A percentile compares a stretch with the other conserved stretches of the same genome.
Conservation (phyloP, 345 rosid species). For the Tarenaya hassleriana region DNA sequence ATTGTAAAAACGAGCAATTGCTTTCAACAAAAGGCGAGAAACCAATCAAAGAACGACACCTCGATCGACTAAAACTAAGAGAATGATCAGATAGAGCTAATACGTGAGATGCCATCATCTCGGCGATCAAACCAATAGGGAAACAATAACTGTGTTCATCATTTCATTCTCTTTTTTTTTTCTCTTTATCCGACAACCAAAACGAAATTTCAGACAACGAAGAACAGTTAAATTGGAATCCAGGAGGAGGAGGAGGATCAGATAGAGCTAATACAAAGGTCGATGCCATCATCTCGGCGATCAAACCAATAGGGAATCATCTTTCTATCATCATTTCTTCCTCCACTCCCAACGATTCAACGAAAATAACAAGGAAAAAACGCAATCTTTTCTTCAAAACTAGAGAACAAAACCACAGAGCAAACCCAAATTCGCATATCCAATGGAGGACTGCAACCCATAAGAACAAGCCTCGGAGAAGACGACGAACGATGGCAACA, state of each 20-base stretch:
- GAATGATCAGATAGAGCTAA: slow-evolving; percentile 36
- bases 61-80: no score
- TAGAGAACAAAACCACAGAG: background rate
- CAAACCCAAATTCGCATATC: background rate
- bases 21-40: no score
- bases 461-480: no score
- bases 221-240: no score
- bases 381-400: background rate
- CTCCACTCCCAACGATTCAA: slow-evolving; percentile 5
- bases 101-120: slow-evolving; percentile 32
- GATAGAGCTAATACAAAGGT: slow-evolving; percentile 25
- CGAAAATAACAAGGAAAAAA: background rate
- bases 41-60: no score
- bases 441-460: background rate
- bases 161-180: slow-evolving; percentile 14
- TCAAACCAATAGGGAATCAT: slow-evolving; percentile 34
- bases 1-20: no score
- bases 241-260: no score
- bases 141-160: slow-evolving; percentile 22
- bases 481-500: background rate
- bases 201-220: no score
- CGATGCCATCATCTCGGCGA: slow-evolving; percentile 30
- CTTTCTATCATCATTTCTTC: slow-evolving; percentile 28
- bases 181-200: background rate
- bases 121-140: slow-evolving; percentile 37